Evolutionary conservation across 768 basidiomycete genomes (phyloP).

Genomic region (Psilocybe subaeruginosa): DNA sequence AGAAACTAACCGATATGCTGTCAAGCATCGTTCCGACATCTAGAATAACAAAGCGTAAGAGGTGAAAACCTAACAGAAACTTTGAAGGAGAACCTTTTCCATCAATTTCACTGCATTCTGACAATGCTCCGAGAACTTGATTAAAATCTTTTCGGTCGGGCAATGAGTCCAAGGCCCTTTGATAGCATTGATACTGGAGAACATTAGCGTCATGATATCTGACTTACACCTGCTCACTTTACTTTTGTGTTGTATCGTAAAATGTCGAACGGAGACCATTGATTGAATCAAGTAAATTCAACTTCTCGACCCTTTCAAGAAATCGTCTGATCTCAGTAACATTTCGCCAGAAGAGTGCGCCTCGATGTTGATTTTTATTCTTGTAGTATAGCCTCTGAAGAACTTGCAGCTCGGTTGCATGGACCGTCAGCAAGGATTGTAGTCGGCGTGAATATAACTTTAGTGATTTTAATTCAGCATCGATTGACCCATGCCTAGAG

Average conservation of each 20-base stretch:
- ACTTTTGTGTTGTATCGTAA: constrained; percentile 48
- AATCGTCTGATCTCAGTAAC: constrained; percentile 63
- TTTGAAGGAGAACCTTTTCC: constrained; percentile 38
- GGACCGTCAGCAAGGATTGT: constrained; percentile 41
- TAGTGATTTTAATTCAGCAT: constrained; percentile 62
- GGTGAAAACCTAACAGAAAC: neutral
- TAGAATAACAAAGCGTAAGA: constrained; percentile 12
- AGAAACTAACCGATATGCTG: constrained; percentile 55
- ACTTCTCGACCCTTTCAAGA: constrained; percentile 37
- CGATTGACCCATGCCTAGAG: constrained; percentile 42
- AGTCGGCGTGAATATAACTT: constrained; percentile 58
- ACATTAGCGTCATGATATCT: neutral
- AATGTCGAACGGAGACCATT: constrained; percentile 52
- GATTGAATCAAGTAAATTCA: constrained; percentile 34
- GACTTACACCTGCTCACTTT: constrained; percentile 11
- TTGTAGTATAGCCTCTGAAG: constrained; percentile 77
- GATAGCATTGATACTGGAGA: constrained; percentile 47
- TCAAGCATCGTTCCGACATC: constrained; percentile 29
- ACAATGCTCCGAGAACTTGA: constrained; percentile 5
- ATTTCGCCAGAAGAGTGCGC: constrained; percentile 72
- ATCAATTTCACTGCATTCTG: constrained; percentile 14
- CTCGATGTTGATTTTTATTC: constrained; percentile 77
- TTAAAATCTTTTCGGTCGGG: constrained; percentile 39
- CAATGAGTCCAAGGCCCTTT: constrained; percentile 69
- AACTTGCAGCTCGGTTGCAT: constrained; percentile 56